Conservation (phyloP, 305 asterid species). For the Ajuga reptans region DNA sequence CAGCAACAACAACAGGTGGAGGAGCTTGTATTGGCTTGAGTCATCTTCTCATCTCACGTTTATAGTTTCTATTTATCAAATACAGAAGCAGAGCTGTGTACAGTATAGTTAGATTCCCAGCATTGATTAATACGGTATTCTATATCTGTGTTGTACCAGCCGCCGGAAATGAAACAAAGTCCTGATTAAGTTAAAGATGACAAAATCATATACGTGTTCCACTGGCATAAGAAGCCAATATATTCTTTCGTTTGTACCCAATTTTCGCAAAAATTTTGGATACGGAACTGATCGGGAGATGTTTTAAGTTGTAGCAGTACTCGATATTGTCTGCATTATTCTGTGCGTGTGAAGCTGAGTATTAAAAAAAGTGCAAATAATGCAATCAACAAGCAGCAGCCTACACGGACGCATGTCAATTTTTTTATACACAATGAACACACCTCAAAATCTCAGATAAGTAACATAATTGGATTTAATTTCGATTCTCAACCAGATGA, state of each 20-base stretch:
- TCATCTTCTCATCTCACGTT: not conserved
- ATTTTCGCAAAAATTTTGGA: not conserved
- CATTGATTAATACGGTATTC: not conserved
- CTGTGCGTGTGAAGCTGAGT: not conserved
- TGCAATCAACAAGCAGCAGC: too few species aligned
- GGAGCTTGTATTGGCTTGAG: conserved; percentile 57
- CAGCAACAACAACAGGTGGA: conserved; percentile 49
- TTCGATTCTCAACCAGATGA: too few species aligned
- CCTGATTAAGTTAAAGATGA: not conserved
- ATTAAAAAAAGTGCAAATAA: too few species aligned
- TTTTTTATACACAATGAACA: too few species aligned
- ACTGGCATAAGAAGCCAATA: not conserved
- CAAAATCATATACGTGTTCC: not conserved
- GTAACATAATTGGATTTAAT: too few species aligned
- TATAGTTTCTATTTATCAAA: not conserved
- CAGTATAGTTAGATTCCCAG: conserved; percentile 22
- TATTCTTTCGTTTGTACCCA: not conserved
- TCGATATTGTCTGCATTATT: not conserved
- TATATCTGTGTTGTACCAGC: not conserved
- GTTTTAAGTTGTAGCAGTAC: not conserved
- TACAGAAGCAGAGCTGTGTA: conserved; percentile 37
- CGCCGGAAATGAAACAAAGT: not conserved
- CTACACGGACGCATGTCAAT: too few species aligned
- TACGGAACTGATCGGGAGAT: not conserved
- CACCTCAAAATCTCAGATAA: too few species aligned